Base-by-base conservation (phyloP, 2,329 filamentous ascomycete genomes). In the Cladophialophora bantiana region DNA sequence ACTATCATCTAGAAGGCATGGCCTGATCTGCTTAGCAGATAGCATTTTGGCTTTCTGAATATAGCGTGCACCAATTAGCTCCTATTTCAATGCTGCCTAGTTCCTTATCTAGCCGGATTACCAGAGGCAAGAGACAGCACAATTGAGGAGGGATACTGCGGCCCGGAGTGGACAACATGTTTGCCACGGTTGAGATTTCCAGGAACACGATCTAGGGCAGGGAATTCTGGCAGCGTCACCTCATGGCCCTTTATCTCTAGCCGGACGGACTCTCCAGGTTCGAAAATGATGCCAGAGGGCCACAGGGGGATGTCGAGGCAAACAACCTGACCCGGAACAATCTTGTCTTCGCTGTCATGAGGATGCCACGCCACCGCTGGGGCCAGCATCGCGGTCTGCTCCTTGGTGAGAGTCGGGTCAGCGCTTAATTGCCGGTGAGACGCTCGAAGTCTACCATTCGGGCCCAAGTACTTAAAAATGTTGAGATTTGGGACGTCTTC, bases 271-370 rank as follows among this genome's bases (percentile, higher is more conserved):
- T 83, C 79, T 0, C 79, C 81, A 5, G 74, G 78, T 2, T 83
- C 79, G 70, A 80, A 84, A 34, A 82, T 78, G 0, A 82, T 76
- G 0, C 82, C 82, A 75, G 80, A 79, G 0, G 78, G 77, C 81
- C 81, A 84, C 12, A 84, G 80, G 0, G 80, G 81, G 65, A 84
- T 83, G 54, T 84, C 81, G 4, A 84, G 72, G 70, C 78, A 78
- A 3, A 83, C 80, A 20, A 83, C 72, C 6, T 78, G 73, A 0
- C 82, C 82, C 0, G 76, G 77, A 2, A 71, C 62, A 0, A 83
- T 74, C 70, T 82, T 81, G 52, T 82, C 75, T 52, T 81, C 75
- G 15, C 73, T 71, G 4, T 77, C 74, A 63, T 84, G 80, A 0
- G 81, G 76, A 58, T 83, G 77, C 66, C 76, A 77, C 0, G 74